Evolutionary conservation across 257 asterid genomes (phyloP).

Genomic region (Vinca minor): DNA sequence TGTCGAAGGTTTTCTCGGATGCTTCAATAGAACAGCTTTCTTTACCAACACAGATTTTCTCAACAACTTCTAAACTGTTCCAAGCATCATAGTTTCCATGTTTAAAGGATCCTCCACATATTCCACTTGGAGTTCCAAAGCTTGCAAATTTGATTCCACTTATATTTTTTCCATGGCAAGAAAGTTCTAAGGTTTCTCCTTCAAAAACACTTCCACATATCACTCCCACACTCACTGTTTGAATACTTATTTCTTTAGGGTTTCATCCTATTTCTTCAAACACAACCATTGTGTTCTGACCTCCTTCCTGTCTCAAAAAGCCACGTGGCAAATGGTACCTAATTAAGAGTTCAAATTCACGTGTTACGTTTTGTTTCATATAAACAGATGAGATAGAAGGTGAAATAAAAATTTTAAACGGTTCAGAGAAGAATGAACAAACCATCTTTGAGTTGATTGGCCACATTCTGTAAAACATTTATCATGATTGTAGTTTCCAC

Average conservation of each 20-base stretch:
- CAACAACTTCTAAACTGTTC: conserved; percentile 9
- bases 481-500: conserved; percentile 11
- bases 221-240: conserved; percentile 12
- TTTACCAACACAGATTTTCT: conserved; percentile 20
- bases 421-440: neutral
- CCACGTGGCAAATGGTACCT: conserved; percentile 43
- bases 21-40: conserved; percentile 19
- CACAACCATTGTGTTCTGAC: conserved; percentile 26
- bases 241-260: conserved; percentile 15
- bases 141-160: conserved; percentile 27
- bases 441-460: conserved; percentile 31
- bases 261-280: conserved; percentile 41
- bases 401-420: too few species aligned
- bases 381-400: too few species aligned
- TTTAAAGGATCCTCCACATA: conserved; percentile 14
- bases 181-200: conserved; percentile 17
- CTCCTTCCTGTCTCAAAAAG: conserved; percentile 10
- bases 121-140: conserved; percentile 19
- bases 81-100: conserved; percentile 18
- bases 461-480: conserved; percentile 37
- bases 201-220: conserved; percentile 15
- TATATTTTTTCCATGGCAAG: conserved; percentile 20
- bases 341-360: too few species aligned
- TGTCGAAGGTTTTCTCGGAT: conserved; percentile 13
- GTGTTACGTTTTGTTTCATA: too few species aligned